phyloP scores from a whole-genome alignment of 106 monocot genomes.

The Triglochin maritima region DNA sequence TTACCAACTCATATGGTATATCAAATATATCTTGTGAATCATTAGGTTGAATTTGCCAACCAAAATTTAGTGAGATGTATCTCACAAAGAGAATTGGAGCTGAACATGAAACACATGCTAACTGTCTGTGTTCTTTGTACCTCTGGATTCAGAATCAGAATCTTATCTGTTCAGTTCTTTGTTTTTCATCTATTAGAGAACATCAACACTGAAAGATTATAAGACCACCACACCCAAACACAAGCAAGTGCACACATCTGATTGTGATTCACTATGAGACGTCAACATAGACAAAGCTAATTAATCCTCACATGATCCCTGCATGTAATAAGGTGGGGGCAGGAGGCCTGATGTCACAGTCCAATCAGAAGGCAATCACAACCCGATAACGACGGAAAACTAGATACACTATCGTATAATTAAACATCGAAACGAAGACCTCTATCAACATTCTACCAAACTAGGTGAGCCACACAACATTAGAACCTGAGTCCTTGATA shows the following conservation, averaged over 20 bases:
- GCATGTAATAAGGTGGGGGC: not conserved
- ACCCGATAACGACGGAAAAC: not conserved
- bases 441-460: not conserved
- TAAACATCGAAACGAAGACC: not conserved
- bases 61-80: too few species aligned
- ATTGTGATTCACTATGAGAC: not conserved
- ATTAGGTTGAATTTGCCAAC: too few species aligned
- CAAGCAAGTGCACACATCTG: not conserved
- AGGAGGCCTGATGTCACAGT: not conserved
- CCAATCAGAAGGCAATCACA: not conserved
- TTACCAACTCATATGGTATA: too few species aligned
- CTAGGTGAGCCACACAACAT: not conserved
- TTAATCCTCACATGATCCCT: constrained; percentile 5
- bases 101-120: too few species aligned
- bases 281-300: not conserved
- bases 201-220: too few species aligned
- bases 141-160: too few species aligned
- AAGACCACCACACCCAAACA: too few species aligned
- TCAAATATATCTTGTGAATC: too few species aligned
- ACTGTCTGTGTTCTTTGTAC: too few species aligned
- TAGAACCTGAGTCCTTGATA: not conserved
- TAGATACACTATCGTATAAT: not conserved
- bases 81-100: too few species aligned
- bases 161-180: too few species aligned
- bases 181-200: too few species aligned